Evolutionary conservation across 1,139 yeast species (phyloP), one percentile per base, ranked within the genome.

Genomic region (Pichia sp.): DNA sequence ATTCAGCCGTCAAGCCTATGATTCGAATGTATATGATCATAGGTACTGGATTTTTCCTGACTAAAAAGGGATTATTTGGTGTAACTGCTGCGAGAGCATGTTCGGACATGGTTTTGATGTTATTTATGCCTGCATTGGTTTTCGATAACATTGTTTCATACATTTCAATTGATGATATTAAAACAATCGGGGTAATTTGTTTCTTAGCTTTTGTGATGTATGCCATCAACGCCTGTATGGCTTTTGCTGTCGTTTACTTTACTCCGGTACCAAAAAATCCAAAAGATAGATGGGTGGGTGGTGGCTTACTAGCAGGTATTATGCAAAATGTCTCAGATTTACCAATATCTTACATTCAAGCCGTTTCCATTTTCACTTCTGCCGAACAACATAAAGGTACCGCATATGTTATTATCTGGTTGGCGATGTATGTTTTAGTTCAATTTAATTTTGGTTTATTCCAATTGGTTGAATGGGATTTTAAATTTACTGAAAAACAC

Each of bases 391-490:
- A 77, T 48, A 77, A 77, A 56, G 97, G 97, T 27, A 85, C 85
- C 27, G 95, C 97, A 0, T 87, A 86, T 62, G 85, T 88, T 29
- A 82, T 88, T 58, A 81, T 92, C 42, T 86, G 85, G 63, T 69
- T 86, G 42, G 86, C 92, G 3, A 75, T 82, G 49, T 90, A 85
- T 58, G 72, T 85, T 34, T 62, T 85, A 29, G 73, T 75, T 52
- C 82, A 86, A 54, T 90, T 88, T 64, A 82, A 85, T 55, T 65
- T 83, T 45, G 96, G 96, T 1, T 71, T 88, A 26, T 82, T 79
- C 60, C 71, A 79, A 49, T 62, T 87, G 40, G 74, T 87, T 9
- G 84, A 80, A 43, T 68, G 77, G 65, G 96, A 88, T 60, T 85
- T 86, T 59, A 65, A 48, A 29, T 44, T 44, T 28, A 44, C 44